phyloP scores from a whole-genome alignment of 495 filamentous ascomycete species.

The Neurospora sublineolata region DNA sequence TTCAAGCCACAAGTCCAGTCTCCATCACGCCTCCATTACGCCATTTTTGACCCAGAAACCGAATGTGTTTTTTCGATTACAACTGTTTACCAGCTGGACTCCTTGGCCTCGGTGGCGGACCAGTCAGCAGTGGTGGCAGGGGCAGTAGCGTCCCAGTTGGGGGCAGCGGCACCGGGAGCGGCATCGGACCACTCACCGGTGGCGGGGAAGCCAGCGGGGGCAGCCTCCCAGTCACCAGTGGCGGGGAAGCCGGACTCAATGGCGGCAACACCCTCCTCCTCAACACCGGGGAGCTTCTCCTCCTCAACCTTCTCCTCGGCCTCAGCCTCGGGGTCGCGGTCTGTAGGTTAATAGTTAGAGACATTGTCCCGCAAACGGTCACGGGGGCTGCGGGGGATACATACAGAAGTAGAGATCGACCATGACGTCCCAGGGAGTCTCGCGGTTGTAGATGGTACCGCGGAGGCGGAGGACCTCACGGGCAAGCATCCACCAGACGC shows the following conservation, averaged over 20 bases:
- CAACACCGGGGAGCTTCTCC: slow-evolving; percentile 60
- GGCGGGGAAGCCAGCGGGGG: slow-evolving; percentile 49
- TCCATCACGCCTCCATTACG: slow-evolving; percentile 16
- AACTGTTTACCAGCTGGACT: slow-evolving; percentile 50
- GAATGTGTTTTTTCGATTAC: slow-evolving; percentile 13
- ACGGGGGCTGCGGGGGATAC: slow-evolving; percentile 9
- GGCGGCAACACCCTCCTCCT: slow-evolving; percentile 71
- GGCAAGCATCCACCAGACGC: slow-evolving; percentile 98
- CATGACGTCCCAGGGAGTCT: slow-evolving; percentile 96
- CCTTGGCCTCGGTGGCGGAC: slow-evolving; percentile 49
- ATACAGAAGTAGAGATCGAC: slow-evolving; percentile 97
- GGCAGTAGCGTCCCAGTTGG: slow-evolving; percentile 60
- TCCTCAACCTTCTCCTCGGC: slow-evolving; percentile 78
- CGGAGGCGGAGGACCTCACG: slow-evolving; percentile 98
- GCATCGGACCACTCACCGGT: slow-evolving; percentile 36
- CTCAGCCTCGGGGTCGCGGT: slow-evolving; percentile 98
- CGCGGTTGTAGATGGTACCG: slow-evolving; percentile 85
- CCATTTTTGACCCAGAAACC: slow-evolving; percentile 13
- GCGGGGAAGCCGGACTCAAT: slow-evolving; percentile 62
- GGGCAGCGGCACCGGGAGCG: slow-evolving; percentile 46
- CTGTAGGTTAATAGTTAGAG: slow-evolving; percentile 22
- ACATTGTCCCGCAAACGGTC: not conserved
- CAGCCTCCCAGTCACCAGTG: slow-evolving; percentile 61
- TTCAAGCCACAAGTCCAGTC: slow-evolving; percentile 12
- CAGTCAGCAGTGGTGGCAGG: slow-evolving; percentile 50